phyloP scores from a whole-genome alignment of 2,329 filamentous ascomycete genomes.

The Ophiognomonia clavigignenti-juglandacearum region DNA sequence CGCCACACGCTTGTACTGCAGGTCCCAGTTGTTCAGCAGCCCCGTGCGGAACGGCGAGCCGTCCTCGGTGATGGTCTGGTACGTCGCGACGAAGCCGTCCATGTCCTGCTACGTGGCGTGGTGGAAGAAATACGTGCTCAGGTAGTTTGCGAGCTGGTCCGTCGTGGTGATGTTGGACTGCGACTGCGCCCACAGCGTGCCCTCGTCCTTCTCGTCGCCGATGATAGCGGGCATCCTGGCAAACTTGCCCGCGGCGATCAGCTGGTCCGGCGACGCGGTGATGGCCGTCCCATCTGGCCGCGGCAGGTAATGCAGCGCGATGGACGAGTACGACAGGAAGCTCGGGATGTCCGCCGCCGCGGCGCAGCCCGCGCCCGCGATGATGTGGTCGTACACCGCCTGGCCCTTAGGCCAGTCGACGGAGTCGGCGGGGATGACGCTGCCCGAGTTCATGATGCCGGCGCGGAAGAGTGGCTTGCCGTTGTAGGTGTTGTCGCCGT shows the following conservation, averaged over 20 bases:
- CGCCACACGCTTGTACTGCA: constrained; percentile 72
- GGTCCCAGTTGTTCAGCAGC: constrained; percentile 65
- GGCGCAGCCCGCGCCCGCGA: constrained; percentile 57
- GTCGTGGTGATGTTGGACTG: constrained; percentile 63
- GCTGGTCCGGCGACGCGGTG: constrained; percentile 56
- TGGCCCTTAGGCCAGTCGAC: constrained; percentile 65
- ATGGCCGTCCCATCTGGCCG: constrained; percentile 65
- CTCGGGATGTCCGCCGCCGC: constrained; percentile 56
- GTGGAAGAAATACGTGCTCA: constrained; percentile 56
- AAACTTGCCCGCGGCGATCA: constrained; percentile 45
- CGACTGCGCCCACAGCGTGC: constrained; percentile 67
- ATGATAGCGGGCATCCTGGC: constrained; percentile 49
- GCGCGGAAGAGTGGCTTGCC: constrained; percentile 69
- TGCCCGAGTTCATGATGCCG: constrained; percentile 74
- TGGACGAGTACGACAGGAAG: constrained; percentile 60
- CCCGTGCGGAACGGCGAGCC: constrained; percentile 71
- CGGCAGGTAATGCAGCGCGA: constrained; percentile 69
- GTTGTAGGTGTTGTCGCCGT: constrained; percentile 63
- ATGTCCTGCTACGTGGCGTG: constrained; percentile 49
- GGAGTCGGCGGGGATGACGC: constrained; percentile 53
- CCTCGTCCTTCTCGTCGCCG: constrained; percentile 76
- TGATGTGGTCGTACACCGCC: constrained; percentile 57
- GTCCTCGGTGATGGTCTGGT: constrained; percentile 46
- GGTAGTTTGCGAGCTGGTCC: constrained; percentile 54
- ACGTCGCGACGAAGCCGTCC: constrained; percentile 53